Evolutionary conservation across 208 protist genomes (phyloP).

Genomic region (Leishmania tropica): DNA sequence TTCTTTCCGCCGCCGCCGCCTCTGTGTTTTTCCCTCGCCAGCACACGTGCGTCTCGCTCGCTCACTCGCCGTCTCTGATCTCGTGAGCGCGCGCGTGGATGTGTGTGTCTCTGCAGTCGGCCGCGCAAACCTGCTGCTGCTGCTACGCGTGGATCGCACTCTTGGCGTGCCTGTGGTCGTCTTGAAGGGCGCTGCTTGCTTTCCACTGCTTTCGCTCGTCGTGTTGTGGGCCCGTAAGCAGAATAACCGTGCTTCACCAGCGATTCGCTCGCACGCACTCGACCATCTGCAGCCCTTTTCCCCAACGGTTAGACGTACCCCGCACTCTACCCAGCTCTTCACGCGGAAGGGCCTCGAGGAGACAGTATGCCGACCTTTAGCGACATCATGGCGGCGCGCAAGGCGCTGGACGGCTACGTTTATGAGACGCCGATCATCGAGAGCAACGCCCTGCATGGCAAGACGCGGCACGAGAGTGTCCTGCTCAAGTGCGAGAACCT

Average conservation of each 20-base stretch:
- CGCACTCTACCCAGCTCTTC: no score
- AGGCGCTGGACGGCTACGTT: conserved; percentile 58
- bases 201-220: neutral
- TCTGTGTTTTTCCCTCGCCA: no score
- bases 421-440: conserved; percentile 73
- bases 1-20: neutral
- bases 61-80: neutral
- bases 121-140: neutral
- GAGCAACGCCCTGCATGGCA: conserved; percentile 55
- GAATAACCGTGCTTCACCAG: neutral
- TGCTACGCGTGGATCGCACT: neutral
- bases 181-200: neutral
- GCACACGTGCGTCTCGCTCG: no score
- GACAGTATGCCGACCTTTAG: conserved; percentile 33
- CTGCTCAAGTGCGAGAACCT: conserved; percentile 82
- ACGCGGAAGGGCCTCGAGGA: neutral
- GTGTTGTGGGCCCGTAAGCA: neutral
- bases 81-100: neutral
- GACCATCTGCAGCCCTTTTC: neutral
- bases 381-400: conserved; percentile 72
- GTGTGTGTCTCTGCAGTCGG: neutral
- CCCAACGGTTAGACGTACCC: neutral
- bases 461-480: conserved; percentile 59
- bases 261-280: neutral
- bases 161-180: neutral